A percentile compares a stretch with the other conserved stretches of the same genome.
phyloP scores from a whole-genome alignment of 75 land plant genomes.

The Selaginella tamariscina region DNA sequence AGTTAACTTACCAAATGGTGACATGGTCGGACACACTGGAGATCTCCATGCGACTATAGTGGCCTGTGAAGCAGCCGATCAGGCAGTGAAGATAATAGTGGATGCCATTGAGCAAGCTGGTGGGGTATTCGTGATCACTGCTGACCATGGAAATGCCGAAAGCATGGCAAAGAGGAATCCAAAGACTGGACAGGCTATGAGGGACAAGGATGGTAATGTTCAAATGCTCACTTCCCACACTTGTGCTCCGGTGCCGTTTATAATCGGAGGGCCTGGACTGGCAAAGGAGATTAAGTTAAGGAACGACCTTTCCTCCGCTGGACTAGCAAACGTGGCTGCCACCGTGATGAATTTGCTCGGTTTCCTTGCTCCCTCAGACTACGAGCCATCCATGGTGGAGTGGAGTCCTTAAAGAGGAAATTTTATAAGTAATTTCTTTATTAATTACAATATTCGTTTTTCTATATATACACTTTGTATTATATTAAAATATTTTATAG shows the following conservation, averaged over 20 bases:
- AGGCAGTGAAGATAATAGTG: too few species aligned
- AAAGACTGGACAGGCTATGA: conserved; percentile 55
- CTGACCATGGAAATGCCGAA: conserved; percentile 98
- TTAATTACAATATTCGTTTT: too few species aligned
- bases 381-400: conserved; percentile 24
- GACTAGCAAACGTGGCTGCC: too few species aligned
- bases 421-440: too few species aligned
- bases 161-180: too few species aligned
- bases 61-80: conserved; percentile 87
- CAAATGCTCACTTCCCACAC: conserved; percentile 96
- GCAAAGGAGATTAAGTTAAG: conserved; percentile 15
- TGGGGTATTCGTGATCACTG: conserved; percentile 87
- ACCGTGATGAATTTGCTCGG: conserved; percentile 21
- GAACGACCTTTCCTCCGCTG: conserved; percentile 11
- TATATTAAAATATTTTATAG: too few species aligned
- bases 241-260: too few species aligned
- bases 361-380: conserved; percentile 19
- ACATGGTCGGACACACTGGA: too few species aligned
- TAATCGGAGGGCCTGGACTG: conserved; percentile 23
- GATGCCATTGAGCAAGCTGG: conserved; percentile 88
- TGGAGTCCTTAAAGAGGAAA: too few species aligned
- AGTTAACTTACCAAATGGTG: too few species aligned
- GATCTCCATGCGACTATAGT: conserved; percentile 83
- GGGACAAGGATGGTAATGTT: conserved; percentile 60
- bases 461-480: too few species aligned